A percentile compares a stretch with the other conserved stretches of the same genome.
These are phyloP conservation scores for Solanum acaule DNA, from an alignment of 257 asterid species.

Conservation along the genomic window DNA sequence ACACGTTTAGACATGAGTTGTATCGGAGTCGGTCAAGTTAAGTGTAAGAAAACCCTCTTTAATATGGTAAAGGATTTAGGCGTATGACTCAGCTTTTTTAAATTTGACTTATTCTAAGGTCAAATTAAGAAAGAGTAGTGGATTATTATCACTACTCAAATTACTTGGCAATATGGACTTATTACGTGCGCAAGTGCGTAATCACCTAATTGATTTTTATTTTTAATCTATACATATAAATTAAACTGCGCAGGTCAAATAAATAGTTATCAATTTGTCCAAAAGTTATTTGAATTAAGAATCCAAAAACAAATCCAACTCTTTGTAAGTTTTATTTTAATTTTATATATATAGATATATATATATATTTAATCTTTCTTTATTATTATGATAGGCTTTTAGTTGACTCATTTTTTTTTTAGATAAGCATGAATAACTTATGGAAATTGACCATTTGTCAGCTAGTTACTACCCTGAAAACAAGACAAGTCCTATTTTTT, in stretches of 20 bases:
- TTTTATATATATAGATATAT: too few species aligned
- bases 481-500: not conserved
- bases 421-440: not conserved
- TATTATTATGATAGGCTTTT: too few species aligned
- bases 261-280: too few species aligned
- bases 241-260: too few species aligned
- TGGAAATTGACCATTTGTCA: not conserved
- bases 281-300: too few species aligned
- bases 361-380: too few species aligned
- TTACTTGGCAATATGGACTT: not conserved
- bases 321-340: too few species aligned
- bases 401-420: too few species aligned
- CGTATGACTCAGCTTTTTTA: not conserved
- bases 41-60: not conserved
- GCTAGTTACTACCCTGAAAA: not conserved
- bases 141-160: not conserved
- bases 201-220: not conserved
- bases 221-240: too few species aligned
- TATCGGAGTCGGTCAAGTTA: constrained; percentile 14
- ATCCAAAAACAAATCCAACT: not conserved
- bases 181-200: not conserved
- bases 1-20: not conserved
- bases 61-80: not conserved
- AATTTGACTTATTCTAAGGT: not conserved
- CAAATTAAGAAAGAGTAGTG: not conserved